Percentiles rank a stretch among this genome's conserved stretches.
These are phyloP conservation scores for Phyllosticta citriasiana DNA, from an alignment of 2,329 filamentous ascomycete species.

Conservation along the genomic window DNA sequence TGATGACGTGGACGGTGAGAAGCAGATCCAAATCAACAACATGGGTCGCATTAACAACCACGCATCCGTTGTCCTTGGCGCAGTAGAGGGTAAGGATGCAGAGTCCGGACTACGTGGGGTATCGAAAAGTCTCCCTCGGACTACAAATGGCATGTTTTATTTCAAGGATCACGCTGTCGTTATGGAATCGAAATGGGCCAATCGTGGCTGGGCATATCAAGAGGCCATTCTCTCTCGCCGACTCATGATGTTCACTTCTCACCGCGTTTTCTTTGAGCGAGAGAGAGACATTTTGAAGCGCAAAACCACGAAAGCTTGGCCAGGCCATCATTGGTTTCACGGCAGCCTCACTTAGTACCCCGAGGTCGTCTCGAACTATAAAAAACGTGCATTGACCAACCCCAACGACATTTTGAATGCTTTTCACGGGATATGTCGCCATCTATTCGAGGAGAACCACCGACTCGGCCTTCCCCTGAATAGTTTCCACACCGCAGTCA, in stretches of 20 bases:
- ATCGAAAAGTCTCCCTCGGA: not conserved
- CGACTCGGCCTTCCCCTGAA: not conserved
- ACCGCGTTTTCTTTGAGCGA: too few relatives aligned
- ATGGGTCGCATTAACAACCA: not conserved
- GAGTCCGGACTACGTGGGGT: not conserved
- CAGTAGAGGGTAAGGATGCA: not conserved
- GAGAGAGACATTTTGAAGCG: too few relatives aligned
- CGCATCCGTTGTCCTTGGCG: not conserved
- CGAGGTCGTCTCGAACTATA: not conserved
- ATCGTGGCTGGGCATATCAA: not conserved
- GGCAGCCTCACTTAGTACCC: too few relatives aligned
- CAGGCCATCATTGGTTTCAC: not conserved
- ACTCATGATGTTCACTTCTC: not conserved
- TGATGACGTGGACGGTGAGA: not conserved
- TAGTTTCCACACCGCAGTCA: not conserved
- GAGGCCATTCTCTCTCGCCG: not conserved
- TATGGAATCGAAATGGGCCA: not conserved
- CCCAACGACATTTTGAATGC: not conserved
- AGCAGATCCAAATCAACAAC: not conserved
- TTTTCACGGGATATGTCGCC: not conserved
- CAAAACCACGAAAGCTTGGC: too few relatives aligned
- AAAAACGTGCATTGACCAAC: not conserved
- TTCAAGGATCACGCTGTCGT: not conserved
- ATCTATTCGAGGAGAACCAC: not conserved
- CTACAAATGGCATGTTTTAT: too few relatives aligned